Evolutionary conservation across 495 filamentous ascomycete species (phyloP).

Genomic region (Oleoguttula mirabilis): DNA sequence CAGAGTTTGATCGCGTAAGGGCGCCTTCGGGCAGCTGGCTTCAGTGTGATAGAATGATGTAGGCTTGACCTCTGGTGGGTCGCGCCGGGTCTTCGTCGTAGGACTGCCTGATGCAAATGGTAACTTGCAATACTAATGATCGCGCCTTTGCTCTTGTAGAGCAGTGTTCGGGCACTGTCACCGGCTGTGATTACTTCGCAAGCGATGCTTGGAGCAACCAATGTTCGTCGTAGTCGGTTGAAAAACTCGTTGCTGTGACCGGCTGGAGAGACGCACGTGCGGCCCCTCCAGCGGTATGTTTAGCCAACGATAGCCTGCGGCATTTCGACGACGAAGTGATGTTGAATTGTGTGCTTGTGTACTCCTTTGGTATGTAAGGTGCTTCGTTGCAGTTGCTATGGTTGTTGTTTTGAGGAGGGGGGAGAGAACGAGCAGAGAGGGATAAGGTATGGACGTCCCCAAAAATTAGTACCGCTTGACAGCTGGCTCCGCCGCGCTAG

Average conservation of each 20-base stretch:
- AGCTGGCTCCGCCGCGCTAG: too few species aligned
- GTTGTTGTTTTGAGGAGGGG: too few species aligned
- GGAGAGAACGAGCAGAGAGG: too few species aligned
- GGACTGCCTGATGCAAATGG: not conserved
- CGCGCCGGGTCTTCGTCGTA: conserved; percentile 7
- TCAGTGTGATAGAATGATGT: not conserved
- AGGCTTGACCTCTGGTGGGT: not conserved
- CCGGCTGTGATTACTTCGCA: conserved; percentile 1
- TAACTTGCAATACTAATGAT: too few species aligned
- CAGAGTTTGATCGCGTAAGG: too few species aligned
- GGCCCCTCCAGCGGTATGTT: conserved; percentile 16
- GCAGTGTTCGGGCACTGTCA: too few species aligned
- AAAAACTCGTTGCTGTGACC: too few species aligned
- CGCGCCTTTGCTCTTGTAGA: too few species aligned
- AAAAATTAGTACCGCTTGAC: too few species aligned
- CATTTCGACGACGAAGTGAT: conserved; percentile 21
- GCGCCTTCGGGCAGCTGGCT: conserved; percentile 9
- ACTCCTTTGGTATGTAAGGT: conserved; percentile 4
- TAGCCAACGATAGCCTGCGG: conserved; percentile 20
- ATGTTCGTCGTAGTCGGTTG: conserved; percentile 4
- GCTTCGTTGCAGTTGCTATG: conserved; percentile 7
- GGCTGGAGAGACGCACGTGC: conserved; percentile 12
- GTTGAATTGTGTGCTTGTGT: conserved; percentile 5
- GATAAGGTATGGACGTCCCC: not conserved
- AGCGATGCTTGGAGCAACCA: conserved; percentile 7